Evolutionary conservation across 305 asterid species (phyloP).

Genomic region (Euphrasia arctica): DNA sequence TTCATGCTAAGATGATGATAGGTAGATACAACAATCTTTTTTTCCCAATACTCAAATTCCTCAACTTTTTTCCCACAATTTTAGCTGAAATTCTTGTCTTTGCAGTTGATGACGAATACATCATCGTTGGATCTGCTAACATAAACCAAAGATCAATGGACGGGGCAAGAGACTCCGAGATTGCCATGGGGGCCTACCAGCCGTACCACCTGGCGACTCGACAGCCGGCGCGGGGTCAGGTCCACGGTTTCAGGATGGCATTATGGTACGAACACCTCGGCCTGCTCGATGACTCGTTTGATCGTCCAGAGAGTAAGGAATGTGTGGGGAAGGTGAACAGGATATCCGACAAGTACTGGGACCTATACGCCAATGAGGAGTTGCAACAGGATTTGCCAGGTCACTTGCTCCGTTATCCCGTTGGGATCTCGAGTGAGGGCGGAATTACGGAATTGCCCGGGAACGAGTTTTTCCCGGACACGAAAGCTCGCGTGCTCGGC

Average conservation of each 20-base stretch:
- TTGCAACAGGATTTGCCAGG: constrained; percentile 73
- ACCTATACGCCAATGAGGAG: constrained; percentile 57
- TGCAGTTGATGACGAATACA: constrained; percentile 91
- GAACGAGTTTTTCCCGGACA: constrained; percentile 75
- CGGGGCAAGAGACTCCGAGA: constrained; percentile 86
- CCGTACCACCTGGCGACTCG: constrained; percentile 61
- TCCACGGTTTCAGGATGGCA: constrained; percentile 87
- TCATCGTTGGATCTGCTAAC: constrained; percentile 87
- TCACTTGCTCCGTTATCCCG: constrained; percentile 84
- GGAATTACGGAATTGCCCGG: constrained; percentile 70
- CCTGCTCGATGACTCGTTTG: constrained; percentile 68
- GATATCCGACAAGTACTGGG: constrained; percentile 73
- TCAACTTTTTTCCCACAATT: too few relatives aligned
- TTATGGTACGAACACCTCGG: constrained; percentile 93
- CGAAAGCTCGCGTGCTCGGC: constrained; percentile 76
- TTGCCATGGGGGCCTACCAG: constrained; percentile 91
- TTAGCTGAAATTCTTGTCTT: neutral
- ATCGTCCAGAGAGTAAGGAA: constrained; percentile 62
- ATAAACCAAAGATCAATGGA: constrained; percentile 95
- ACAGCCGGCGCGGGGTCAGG: constrained; percentile 74
- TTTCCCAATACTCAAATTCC: too few relatives aligned
- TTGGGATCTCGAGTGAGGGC: constrained; percentile 60
- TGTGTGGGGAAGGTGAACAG: constrained; percentile 59
- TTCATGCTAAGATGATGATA: too few relatives aligned
- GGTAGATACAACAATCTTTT: neutral